Conservation (phyloP, 257 asterid species). For the Dorcoceras hygrometricum region DNA sequence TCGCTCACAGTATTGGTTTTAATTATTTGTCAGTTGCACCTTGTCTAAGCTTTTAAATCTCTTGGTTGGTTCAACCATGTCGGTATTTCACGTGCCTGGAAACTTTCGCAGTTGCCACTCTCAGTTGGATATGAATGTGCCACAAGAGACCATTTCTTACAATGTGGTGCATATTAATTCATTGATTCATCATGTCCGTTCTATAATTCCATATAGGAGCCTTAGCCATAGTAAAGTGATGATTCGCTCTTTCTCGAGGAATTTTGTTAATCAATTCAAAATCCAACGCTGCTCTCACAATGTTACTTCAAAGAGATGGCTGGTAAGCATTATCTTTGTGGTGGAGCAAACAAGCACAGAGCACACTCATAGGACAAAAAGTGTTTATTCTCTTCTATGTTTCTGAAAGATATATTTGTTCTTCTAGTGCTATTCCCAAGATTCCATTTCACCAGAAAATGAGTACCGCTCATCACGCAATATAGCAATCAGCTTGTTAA, state of each 20-base stretch:
- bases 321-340: constrained; percentile 40
- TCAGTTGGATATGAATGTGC: constrained; percentile 35
- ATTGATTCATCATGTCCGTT: constrained; percentile 30
- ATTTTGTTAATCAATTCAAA: constrained; percentile 38
- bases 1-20: background rate
- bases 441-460: constrained; percentile 65
- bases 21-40: background rate
- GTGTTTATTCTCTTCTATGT: background rate
- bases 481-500: constrained; percentile 86
- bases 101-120: constrained; percentile 40
- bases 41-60: constrained; percentile 32
- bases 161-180: constrained; percentile 34
- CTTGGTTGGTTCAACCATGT: constrained; percentile 52
- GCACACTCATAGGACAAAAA: background rate
- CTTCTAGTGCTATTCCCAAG: constrained; percentile 70
- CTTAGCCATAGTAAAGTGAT: constrained; percentile 35
- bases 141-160: constrained; percentile 46
- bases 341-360: background rate
- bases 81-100: constrained; percentile 43
- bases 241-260: constrained; percentile 39
- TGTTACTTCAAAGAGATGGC: constrained; percentile 61
- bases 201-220: constrained; percentile 30
- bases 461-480: constrained; percentile 90
- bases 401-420: background rate
- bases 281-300: constrained; percentile 43